Base-by-base conservation (phyloP, 2,329 filamentous ascomycete genomes). In the Pyrenochaeta sp. region DNA sequence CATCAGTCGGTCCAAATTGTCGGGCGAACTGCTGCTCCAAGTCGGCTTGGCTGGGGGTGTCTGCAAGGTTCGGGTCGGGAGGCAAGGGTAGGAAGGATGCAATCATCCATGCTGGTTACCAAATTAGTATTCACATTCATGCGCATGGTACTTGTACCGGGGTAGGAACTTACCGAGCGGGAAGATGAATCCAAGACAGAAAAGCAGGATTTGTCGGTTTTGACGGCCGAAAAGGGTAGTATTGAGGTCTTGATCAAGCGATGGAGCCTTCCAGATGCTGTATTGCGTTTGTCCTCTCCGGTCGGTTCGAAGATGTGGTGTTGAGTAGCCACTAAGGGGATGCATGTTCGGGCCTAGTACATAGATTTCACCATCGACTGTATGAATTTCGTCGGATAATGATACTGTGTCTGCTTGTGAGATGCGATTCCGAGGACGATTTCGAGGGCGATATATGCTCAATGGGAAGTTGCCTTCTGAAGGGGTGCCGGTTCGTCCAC, bases 101-200 rank as follows among this genome's bases (percentile, higher is more conserved):
- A 51, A 90, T 77, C 74, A 93, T 88, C 90, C 90, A 95, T 41
- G 86, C 87, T 87, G 56, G 35, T 43, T 32, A 24, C 28, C 34
- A 4, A 23, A 43, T 59, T 35, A 62, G 50, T 59, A 54, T 26
- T 32, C 38, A 13, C 31, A 48, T 38, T 56, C 21, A 49, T 46
- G 38, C 35, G 36, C 29, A 44, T 29, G 13, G 21, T 22, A 23
- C 14, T 13, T 14, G 20, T 23, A 9, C 27, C 20, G 27, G 35
- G 48, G 65, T 50, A 56, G 48, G 27, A 34, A 44, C 51, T 56
- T 62, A 64, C 63, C 60, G 32, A 90, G 79, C 5, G 89, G 90
- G 61, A 90, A 83, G 32, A 93, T 74, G 62, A 95, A 95, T 17
- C 90, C 90, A 32, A 87, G 28, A 41, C 85, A 83, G 71, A 95